Base-by-base conservation (phyloP, 257 asterid genomes). In the Avicennia marina region DNA sequence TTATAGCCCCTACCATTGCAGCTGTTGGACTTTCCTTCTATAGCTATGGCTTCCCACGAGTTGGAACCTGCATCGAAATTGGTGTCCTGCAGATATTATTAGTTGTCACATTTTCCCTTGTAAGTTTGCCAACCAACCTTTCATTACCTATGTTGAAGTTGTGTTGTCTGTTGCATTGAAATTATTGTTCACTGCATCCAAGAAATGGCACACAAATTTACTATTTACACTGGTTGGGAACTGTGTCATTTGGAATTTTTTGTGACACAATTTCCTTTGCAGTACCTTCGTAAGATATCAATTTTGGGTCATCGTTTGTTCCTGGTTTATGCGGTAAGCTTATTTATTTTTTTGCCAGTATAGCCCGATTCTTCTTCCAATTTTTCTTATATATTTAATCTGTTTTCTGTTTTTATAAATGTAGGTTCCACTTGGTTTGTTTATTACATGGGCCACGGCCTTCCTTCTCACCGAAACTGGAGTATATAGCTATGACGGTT, bases 21-120 rank as follows among this genome's bases (percentile, higher is more conserved):
- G 96, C 99, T 21, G 89, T 93, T 55, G 99, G 99, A 56, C 97
- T 93, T 70, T 93, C 99, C 42, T 93, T 93, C 84, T 89, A 78
- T 70, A 82, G 95, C 78, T 93, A 84, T 63, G 99, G 97, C 46
- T 84, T 89, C 69, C 95, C 99, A 50, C 79, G 81, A 63, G 81
- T 89, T 72, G 99, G 99, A 71, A 56, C 84, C 26, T 93, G 99
- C 69, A 64, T 89, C n/a, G 99, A 93, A 75, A 89, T 93, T 15
- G 99, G 99, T 57, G 87, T 69, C 18, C 68, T 86, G 73, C 96
- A 89, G 81, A 89, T 93, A 64, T 62, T 93, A 58, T 70, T 93
- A 70, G 94, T 89, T 20, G 53, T 93, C 65, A 56, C 82, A 20
- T 89, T 93, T 76, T 82, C 96, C 70, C 99, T 89, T 24, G 99